Percentiles rank a stretch among this genome's conserved stretches.
Evolutionary conservation across 164 flowering plant species (phyloP).

Genomic region (Berberis thunbergii): DNA sequence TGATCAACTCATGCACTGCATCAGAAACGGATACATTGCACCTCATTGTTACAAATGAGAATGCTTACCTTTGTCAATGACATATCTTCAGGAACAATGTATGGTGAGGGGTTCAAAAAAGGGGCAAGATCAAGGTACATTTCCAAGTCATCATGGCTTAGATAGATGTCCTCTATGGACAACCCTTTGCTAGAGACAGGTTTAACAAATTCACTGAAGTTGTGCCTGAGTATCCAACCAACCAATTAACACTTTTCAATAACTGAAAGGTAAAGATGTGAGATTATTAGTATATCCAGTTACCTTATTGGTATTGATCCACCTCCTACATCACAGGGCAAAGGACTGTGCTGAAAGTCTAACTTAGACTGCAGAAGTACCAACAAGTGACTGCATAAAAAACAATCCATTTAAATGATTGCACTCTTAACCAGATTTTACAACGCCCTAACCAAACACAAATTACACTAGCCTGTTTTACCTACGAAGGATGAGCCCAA

Average conservation of each 20-base stretch:
- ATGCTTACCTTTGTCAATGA: conserved; percentile 76
- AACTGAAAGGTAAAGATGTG: not conserved
- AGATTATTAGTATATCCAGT: conserved; percentile 5
- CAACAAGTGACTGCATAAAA: conserved; percentile 67
- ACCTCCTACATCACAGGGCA: conserved; percentile 53
- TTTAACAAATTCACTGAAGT: conserved; percentile 72
- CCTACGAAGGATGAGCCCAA: conserved; percentile 94
- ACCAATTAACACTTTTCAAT: conserved; percentile 4
- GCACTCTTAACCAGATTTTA: too few species aligned
- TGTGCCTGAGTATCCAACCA: conserved; percentile 48
- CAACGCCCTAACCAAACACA: not conserved
- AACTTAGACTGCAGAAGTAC: conserved; percentile 86
- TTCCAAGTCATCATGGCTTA: conserved; percentile 84
- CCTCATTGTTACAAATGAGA: not conserved
- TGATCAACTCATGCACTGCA: not conserved
- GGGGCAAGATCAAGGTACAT: conserved; percentile 98
- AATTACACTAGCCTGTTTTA: conserved; percentile 12
- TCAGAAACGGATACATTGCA: not conserved
- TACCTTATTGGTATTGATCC: conserved; percentile 61
- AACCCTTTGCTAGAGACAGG: conserved; percentile 92
- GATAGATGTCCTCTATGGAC: conserved; percentile 67
- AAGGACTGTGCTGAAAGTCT: conserved; percentile 89
- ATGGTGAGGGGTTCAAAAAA: conserved; percentile 89
- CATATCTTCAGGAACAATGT: conserved; percentile 94
- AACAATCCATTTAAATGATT: not conserved